phyloP scores from a whole-genome alignment of 192 early-diverging fungal species.

The Dissophora ornata region DNA sequence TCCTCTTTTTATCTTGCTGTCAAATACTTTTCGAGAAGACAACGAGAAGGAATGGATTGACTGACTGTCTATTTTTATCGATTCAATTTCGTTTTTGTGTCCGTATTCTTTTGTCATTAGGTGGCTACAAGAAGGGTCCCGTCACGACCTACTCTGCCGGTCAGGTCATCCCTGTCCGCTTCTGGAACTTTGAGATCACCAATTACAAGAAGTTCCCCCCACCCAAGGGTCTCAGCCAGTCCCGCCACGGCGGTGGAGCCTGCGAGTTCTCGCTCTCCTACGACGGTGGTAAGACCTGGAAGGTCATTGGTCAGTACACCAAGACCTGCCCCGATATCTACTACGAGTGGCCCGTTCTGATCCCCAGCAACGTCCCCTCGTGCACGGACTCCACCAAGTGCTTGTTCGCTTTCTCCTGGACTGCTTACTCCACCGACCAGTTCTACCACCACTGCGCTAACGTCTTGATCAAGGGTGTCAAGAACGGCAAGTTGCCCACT shows the following conservation, averaged over 20 bases:
- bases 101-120: constrained; percentile 1
- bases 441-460: too few species aligned
- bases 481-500: constrained; percentile 19
- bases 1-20: not conserved
- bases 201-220: constrained; percentile 28
- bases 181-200: constrained; percentile 34
- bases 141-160: constrained; percentile 60
- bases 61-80: not conserved
- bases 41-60: not conserved
- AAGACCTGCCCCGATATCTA: too few species aligned
- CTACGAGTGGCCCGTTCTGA: too few species aligned
- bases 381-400: constrained; percentile 43
- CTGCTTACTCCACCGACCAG: constrained; percentile 71
- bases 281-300: too few species aligned
- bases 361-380: constrained; percentile 33
- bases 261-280: too few species aligned
- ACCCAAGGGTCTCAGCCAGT: constrained; percentile 36
- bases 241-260: constrained; percentile 69
- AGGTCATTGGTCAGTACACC: too few species aligned
- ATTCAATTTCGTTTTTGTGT: too few species aligned
- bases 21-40: not conserved
- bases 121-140: constrained; percentile 22
- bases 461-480: constrained; percentile 62
- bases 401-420: constrained; percentile 70
- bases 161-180: constrained; percentile 55